Conservation (phyloP, 192 early-diverging fungal genomes). For the Kickxella alabastrina region DNA sequence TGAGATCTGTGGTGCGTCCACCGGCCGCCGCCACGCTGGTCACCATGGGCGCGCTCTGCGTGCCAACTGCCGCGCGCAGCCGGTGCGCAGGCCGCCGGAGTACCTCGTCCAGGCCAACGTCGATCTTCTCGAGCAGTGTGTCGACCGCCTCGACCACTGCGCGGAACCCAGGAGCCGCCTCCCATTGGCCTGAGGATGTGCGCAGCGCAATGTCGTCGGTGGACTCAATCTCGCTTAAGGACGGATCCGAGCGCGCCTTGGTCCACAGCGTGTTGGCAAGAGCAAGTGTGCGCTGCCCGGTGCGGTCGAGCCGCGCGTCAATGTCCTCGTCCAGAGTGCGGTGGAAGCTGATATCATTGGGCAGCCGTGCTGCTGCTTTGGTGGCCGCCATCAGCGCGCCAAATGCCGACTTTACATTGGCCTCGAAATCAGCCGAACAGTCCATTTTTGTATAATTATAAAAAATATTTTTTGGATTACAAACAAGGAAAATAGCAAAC, state of each 20-base stretch:
- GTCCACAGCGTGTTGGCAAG: conserved; percentile 32
- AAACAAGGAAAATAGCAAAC: not conserved
- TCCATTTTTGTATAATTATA: not conserved
- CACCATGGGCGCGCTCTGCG: conserved; percentile 37
- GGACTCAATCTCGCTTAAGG: conserved; percentile 4
- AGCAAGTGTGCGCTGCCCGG: conserved; percentile 26
- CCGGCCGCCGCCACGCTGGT: conserved; percentile 16
- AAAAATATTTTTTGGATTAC: not conserved
- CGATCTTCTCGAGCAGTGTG: conserved; percentile 78
- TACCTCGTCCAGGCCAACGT: conserved; percentile 72
- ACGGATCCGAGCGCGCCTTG: conserved; percentile 10
- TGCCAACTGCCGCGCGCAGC: conserved; percentile 11
- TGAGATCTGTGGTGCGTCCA: conserved; percentile 45
- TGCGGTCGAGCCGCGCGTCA: conserved; percentile 29
- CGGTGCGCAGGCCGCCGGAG: conserved; percentile 30
- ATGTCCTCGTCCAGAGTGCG: conserved; percentile 60
- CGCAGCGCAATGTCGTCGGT: conserved; percentile 31
- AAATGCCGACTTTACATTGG: conserved; percentile 22
- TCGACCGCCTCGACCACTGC: conserved; percentile 73
- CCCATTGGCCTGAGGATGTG: conserved; percentile 58
- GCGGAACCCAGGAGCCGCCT: conserved; percentile 62
- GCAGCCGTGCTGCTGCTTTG: conserved; percentile 57
- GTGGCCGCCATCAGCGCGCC: conserved; percentile 57
- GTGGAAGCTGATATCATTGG: conserved; percentile 60
- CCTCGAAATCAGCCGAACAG: conserved; percentile 28